Base-by-base conservation (phyloP, 1,284 basidiomycete species). In the Sphaerobolus stellatus region DNA sequence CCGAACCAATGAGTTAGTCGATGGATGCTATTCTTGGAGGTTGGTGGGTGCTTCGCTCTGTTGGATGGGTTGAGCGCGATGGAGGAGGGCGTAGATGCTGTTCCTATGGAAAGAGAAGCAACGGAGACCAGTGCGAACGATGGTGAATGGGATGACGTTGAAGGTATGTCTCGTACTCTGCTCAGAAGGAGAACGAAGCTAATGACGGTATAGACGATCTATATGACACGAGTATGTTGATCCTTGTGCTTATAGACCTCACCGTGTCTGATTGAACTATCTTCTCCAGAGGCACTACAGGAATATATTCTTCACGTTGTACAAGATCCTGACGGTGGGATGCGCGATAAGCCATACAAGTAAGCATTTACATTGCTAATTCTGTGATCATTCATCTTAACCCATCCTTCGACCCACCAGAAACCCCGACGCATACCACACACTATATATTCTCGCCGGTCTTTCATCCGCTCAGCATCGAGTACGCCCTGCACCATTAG, bases 21-120 rank as follows among this genome's bases (percentile, higher is more conserved):
- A 99, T 66, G 97, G 96, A 2, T 99, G 97, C 72, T 99, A 99
- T 70, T 88, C 91, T 29, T 99, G 97, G 97, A 99, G 90, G 92
- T 95, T 27, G 96, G 92, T 2, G 95, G 95, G 0, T 81, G 89
- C n/a, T 91, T 97, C 66, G 79, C 83, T 0, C 73, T 98, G 9
- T 70, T 89, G 1, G 80, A 2, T 31, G 41, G 5, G 73, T 70
- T 89, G 1, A 80, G 2, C 31, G 41, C 11, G 73, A 71, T 50
- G 63, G 71, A 44, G 30, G 25, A 20, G 6, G 18, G 25, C 18
- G 25, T 7, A 7, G 40, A 43, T 18, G 7, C 40, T 7, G 40
- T 43, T 8, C 40, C 40, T 7, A 43, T 7, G 6, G 18, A 43
- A 20, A 63, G 62, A 28, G 67, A 64, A n/a, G 60, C n/a, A 60